Conservation (phyloP, 805 yeast genomes). For the Ogataea nitratoaversa region DNA sequence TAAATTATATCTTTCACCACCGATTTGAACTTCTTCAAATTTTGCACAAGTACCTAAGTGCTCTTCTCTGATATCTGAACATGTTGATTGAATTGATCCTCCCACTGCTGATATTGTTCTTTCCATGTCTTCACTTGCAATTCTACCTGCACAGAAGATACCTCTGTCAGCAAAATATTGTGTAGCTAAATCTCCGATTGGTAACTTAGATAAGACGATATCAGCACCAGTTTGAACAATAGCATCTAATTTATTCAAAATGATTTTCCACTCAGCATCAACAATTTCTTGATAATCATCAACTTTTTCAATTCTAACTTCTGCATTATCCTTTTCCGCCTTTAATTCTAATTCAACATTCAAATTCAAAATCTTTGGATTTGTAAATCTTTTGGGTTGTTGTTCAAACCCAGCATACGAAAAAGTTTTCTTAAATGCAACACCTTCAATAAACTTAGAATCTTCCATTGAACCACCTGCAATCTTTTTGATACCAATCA, state of each 20-base stretch:
- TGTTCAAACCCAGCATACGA: slow-evolving; percentile 99
- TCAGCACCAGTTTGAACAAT: slow-evolving; percentile 84
- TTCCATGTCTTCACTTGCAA: slow-evolving; percentile 81
- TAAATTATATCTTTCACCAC: slow-evolving; percentile 90
- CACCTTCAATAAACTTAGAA: slow-evolving; percentile 84
- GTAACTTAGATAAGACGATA: slow-evolving; percentile 88
- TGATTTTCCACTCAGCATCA: slow-evolving; percentile 98
- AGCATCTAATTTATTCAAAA: slow-evolving; percentile 77
- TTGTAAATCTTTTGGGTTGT: slow-evolving; percentile 80
- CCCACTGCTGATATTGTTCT: slow-evolving; percentile 94
- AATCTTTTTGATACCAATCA: slow-evolving; percentile 92
- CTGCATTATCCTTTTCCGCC: slow-evolving; percentile 98
- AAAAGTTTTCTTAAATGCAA: slow-evolving; percentile 95
- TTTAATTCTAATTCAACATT: slow-evolving; percentile 94
- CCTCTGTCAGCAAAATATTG: slow-evolving; percentile 96
- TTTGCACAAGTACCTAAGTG: slow-evolving; percentile 80
- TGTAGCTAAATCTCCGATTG: slow-evolving; percentile 98
- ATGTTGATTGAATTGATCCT: slow-evolving; percentile 78
- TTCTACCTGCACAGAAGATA: slow-evolving; percentile 97
- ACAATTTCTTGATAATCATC: slow-evolving; percentile 92
- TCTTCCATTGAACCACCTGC: slow-evolving; percentile 98
- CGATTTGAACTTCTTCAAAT: slow-evolving; percentile 94
- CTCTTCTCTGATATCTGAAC: slow-evolving; percentile 58
- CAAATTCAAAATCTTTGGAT: slow-evolving; percentile 79
- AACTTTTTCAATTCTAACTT: slow-evolving; percentile 92